phyloP scores from a whole-genome alignment of 2,329 filamentous ascomycete genomes.

The Thelonectria blattea region DNA sequence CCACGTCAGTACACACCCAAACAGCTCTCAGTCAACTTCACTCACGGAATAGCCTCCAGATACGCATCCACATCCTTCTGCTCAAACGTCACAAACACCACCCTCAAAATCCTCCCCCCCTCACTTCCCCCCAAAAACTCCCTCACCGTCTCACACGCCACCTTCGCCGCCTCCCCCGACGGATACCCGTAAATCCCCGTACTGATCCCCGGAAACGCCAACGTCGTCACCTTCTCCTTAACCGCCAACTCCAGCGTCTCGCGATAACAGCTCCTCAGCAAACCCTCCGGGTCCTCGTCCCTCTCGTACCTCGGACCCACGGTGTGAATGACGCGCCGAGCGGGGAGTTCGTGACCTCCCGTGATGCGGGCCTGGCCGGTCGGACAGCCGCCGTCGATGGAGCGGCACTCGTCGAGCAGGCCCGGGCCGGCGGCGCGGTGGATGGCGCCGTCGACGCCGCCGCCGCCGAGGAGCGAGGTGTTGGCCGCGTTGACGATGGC shows the following conservation, averaged over 20 bases:
- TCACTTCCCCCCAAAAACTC: constrained; percentile 57
- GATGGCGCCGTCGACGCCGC: constrained; percentile 90
- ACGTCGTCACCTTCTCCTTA: constrained; percentile 66
- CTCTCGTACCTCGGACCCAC: constrained; percentile 80
- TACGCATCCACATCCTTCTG: constrained; percentile 80
- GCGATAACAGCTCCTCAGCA: constrained; percentile 70
- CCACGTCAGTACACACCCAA: not conserved
- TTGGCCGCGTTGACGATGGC: constrained; percentile 97
- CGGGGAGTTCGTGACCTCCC: constrained; percentile 75
- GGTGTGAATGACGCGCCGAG: constrained; percentile 83
- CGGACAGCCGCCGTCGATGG: constrained; percentile 68
- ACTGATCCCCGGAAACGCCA: constrained; percentile 86
- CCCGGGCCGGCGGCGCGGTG: constrained; percentile 78
- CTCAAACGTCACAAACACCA: constrained; percentile 87
- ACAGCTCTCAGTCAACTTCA: constrained; percentile 2
- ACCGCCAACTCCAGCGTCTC: constrained; percentile 76
- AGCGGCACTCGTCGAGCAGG: constrained; percentile 74
- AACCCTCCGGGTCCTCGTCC: constrained; percentile 48
- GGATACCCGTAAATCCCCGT: constrained; percentile 93
- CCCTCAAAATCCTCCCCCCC: constrained; percentile 64
- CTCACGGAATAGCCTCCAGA: constrained; percentile 71
- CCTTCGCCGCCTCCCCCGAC: constrained; percentile 70
- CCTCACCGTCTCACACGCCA: constrained; percentile 68
- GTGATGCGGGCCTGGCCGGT: constrained; percentile 88
- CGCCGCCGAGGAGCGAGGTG: constrained; percentile 76